phyloP scores from a whole-genome alignment of 768 basidiomycete genomes.

The Lepiota subincarnata region DNA sequence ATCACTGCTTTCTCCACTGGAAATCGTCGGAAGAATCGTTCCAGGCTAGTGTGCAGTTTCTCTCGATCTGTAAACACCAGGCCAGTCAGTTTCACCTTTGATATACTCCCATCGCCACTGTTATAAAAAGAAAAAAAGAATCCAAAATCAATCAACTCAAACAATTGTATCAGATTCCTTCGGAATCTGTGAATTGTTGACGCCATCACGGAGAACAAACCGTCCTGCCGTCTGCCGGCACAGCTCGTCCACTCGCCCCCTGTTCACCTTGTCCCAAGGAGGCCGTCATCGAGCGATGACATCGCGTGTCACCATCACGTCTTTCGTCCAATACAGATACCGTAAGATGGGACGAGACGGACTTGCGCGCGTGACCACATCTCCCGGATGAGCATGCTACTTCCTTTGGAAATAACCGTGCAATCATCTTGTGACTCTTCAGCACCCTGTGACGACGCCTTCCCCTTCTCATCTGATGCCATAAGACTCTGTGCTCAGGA shows the following conservation, averaged over 20 bases:
- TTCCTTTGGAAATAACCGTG: not conserved
- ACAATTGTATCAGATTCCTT: constrained; percentile 1
- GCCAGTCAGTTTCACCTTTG: constrained; percentile 11
- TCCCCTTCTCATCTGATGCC: not conserved
- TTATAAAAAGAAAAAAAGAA: constrained; percentile 3
- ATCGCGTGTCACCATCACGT: not conserved
- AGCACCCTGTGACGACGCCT: constrained; percentile 4
- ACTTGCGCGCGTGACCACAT: not conserved
- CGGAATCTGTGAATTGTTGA: not conserved
- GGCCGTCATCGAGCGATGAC: not conserved
- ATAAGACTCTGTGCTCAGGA: not conserved
- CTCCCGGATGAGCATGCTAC: not conserved
- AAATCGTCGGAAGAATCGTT: constrained; percentile 67
- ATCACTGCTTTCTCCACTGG: constrained; percentile 63
- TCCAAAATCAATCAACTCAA: constrained; percentile 2
- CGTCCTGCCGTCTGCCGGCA: not conserved
- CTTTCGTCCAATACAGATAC: not conserved
- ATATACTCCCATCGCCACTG: not conserved
- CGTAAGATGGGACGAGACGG: not conserved
- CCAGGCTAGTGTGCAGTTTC: constrained; percentile 60
- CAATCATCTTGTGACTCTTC: not conserved
- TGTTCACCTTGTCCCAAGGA: not conserved
- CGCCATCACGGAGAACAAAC: not conserved
- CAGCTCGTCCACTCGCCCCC: not conserved
- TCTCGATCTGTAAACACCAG: constrained; percentile 42